A percentile compares a stretch with the other conserved stretches of the same genome.
Conservation (phyloP, 306 rosid genomes). For the Begonia masoniana region DNA sequence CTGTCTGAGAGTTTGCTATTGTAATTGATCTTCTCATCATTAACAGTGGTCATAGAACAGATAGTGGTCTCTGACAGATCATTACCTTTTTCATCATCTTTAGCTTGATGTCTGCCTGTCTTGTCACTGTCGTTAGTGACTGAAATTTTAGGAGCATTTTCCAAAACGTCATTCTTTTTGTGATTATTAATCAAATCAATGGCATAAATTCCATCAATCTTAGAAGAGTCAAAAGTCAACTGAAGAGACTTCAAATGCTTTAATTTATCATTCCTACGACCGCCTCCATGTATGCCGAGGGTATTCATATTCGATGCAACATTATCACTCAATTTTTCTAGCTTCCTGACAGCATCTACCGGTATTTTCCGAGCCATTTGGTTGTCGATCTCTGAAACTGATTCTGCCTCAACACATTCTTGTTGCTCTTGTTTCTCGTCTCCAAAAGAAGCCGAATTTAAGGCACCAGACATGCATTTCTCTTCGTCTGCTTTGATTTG, state of each 20-base stretch:
- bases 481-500: constrained; percentile 8
- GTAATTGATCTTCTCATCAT: constrained; percentile 12
- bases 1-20: constrained; percentile 10
- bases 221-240: constrained; percentile 22
- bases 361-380: constrained; percentile 19
- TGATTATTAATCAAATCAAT: constrained; percentile 18
- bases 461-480: constrained; percentile 12
- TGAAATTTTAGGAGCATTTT: constrained; percentile 14
- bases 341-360: constrained; percentile 21
- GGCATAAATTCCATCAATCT: constrained; percentile 14
- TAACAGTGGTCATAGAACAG: constrained; percentile 12
- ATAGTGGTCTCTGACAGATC: constrained; percentile 13
- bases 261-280: constrained; percentile 22
- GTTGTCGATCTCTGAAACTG: constrained; percentile 14
- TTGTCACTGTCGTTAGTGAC: constrained; percentile 5
- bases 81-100: constrained; percentile 21
- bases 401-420: constrained; percentile 15
- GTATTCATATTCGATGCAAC: constrained; percentile 17
- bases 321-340: constrained; percentile 17
- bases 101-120: constrained; percentile 14
- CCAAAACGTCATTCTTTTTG: constrained; percentile 19
- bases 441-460: constrained; percentile 10
- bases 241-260: constrained; percentile 24
- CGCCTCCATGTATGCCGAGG: constrained; percentile 13
- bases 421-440: constrained; percentile 16